These are phyloP conservation scores for Suillus decipiens DNA, from an alignment of 768 basidiomycete genomes.

Conservation along the genomic window DNA sequence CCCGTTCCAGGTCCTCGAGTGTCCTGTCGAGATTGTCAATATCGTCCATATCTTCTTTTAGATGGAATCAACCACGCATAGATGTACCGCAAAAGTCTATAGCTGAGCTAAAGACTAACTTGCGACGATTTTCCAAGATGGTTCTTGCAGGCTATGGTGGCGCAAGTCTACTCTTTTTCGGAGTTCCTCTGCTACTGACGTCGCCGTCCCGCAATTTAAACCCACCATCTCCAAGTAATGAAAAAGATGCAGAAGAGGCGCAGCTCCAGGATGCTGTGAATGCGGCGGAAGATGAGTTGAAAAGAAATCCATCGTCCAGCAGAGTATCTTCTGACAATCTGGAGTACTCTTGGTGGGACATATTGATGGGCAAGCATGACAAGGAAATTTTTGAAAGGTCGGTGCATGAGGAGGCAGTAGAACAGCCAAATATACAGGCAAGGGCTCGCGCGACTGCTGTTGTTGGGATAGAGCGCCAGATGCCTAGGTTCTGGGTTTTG, in stretches of 20 bases:
- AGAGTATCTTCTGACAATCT: constrained; percentile 23
- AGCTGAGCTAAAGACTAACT: constrained; percentile 61
- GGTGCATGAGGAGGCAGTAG: constrained; percentile 30
- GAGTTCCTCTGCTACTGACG: constrained; percentile 46
- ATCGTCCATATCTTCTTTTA: constrained; percentile 28
- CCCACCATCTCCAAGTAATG: constrained; percentile 33
- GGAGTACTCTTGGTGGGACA: constrained; percentile 82
- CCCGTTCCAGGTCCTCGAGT: constrained; percentile 33
- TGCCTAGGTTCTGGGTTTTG: constrained; percentile 86
- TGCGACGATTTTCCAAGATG: constrained; percentile 82
- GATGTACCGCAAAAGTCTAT: constrained; percentile 33
- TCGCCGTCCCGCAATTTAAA: constrained; percentile 26
- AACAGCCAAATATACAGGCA: constrained; percentile 27
- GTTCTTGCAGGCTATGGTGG: constrained; percentile 86
- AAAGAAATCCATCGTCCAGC: constrained; percentile 37
- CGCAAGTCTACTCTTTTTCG: constrained; percentile 79
- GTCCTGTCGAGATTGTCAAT: constrained; percentile 28
- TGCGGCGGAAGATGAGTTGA: constrained; percentile 67
- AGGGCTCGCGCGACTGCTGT: constrained; percentile 60
- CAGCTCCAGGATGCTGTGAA: constrained; percentile 66
- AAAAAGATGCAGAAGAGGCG: constrained; percentile 58
- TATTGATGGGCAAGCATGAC: constrained; percentile 78
- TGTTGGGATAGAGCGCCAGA: constrained; percentile 64
- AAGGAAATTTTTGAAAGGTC: constrained; percentile 79
- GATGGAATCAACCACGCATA: constrained; percentile 25